A percentile compares a stretch with the other conserved stretches of the same genome.
phyloP scores from a whole-genome alignment of 129 eudicot species.

The Scalesia atractyloides region DNA sequence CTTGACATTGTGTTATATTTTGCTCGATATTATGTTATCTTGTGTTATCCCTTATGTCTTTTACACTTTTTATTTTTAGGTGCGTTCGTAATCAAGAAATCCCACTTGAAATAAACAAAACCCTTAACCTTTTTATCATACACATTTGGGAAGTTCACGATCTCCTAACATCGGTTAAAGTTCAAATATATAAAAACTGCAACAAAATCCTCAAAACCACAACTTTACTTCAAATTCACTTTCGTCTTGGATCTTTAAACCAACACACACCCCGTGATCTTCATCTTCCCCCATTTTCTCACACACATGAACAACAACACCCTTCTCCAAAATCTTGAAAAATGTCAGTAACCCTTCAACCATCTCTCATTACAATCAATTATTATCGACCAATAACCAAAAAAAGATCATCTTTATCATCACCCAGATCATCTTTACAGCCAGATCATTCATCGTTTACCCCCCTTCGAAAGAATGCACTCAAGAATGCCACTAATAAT shows the following conservation, averaged over 20 bases:
- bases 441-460: conserved; percentile 1
- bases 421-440: background rate
- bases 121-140: no score
- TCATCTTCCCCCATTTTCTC: conserved; percentile 16
- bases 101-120: no score
- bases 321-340: conserved; percentile 3
- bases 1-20: no score
- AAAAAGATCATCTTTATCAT: conserved; percentile 4
- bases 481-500: background rate
- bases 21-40: no score
- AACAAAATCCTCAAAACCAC: background rate
- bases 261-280: conserved; percentile 38
- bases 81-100: no score
- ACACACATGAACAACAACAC: conserved; percentile 17
- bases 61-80: no score
- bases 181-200: background rate
- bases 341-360: conserved; percentile 26
- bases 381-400: conserved; percentile 4
- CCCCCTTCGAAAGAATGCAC: conserved; percentile 3
- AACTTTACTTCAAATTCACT: conserved; percentile 25
- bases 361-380: conserved; percentile 17
- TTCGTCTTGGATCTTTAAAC: conserved; percentile 35
- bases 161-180: conserved; percentile 8
- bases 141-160: background rate
- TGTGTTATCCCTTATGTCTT: no score